Evolutionary conservation across 805 yeast species (phyloP).

Genomic region (Pichia deserticola): DNA sequence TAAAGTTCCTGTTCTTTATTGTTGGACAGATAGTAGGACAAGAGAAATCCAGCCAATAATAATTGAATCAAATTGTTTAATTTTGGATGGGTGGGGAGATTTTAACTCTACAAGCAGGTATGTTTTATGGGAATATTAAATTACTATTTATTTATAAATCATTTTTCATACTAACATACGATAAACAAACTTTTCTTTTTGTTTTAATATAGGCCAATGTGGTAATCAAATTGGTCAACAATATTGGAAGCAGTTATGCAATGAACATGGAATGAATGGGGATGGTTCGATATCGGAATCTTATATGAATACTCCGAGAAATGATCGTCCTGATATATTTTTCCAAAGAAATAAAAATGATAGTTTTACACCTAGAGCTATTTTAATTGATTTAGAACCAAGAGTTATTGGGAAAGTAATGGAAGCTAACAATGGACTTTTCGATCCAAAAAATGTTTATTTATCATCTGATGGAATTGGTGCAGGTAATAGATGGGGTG

Average conservation of each 20-base stretch:
- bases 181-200: background rate
- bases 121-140: constrained; percentile 9
- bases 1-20: too few species aligned
- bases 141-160: background rate
- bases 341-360: constrained; percentile 64
- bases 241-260: constrained; percentile 85
- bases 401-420: constrained; percentile 64
- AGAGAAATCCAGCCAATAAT: too few species aligned
- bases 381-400: constrained; percentile 85
- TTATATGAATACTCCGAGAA: constrained; percentile 20
- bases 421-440: constrained; percentile 35
- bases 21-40: too few species aligned
- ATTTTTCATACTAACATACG: background rate
- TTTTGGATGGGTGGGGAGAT: constrained; percentile 41
- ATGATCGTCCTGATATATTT: constrained; percentile 78
- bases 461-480: constrained; percentile 79
- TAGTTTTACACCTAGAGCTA: constrained; percentile 81
- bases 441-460: constrained; percentile 78
- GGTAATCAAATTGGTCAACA: constrained; percentile 93
- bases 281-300: constrained; percentile 29
- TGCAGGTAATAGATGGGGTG: constrained; percentile 95
- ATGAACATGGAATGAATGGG: constrained; percentile 67
- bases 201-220: constrained; percentile 61
- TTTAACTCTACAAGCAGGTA: constrained; percentile 58
- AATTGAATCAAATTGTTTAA: background rate